Base-by-base conservation (phyloP, 2,329 filamentous ascomycete genomes). In the Aspergillus sp. region DNA sequence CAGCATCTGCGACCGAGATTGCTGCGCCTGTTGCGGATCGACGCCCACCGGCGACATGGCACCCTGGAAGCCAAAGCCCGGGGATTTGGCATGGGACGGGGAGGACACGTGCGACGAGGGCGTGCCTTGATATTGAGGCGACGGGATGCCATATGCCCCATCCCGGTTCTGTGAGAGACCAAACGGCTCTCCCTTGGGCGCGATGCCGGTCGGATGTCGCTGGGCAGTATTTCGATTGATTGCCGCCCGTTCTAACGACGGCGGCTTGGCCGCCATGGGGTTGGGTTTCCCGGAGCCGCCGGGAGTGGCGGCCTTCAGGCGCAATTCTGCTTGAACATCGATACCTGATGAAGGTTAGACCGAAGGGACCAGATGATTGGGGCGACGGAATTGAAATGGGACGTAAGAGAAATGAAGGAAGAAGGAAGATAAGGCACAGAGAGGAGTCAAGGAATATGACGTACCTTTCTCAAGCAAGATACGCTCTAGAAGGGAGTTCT, bases 321-420 rank as follows among this genome's bases (percentile, higher is more conserved):
- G 90, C 69, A 99, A 85, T 79, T 98, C 95, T 64, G 93, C 91
- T 80, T 98, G 92, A 52, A 99, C 95, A 82, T 99, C 94, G 77
- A 98, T 96, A 69, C 92, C 92, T 96, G 50, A 12, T 64, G 10
- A 49, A 18, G 29, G 56, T 67, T 31, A 50, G 55, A 58, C 31
- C 49, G 24, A 26, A 20, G 32, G 51, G 45, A n/a, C 54, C 9
- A 29, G 46, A 26, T 24, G 60, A 57, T 59, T 39, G 14, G 55
- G 46, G 39, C 54, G 20, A 29, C 12, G 49, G 24, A 36, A 26
- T 18, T 16, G 24, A 20, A 26, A 49, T 7, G 14, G 16, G 16
- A 42, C 5, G 36, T 12, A 14, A n/a, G 36, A 42, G 16, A 16
- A n/a, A 4, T 5, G 16, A 42, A 7, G 16, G 9, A 12, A 14